Evolutionary conservation across 2,329 filamentous ascomycete genomes (phyloP).

Genomic region (Paecilomyces fulvus): DNA sequence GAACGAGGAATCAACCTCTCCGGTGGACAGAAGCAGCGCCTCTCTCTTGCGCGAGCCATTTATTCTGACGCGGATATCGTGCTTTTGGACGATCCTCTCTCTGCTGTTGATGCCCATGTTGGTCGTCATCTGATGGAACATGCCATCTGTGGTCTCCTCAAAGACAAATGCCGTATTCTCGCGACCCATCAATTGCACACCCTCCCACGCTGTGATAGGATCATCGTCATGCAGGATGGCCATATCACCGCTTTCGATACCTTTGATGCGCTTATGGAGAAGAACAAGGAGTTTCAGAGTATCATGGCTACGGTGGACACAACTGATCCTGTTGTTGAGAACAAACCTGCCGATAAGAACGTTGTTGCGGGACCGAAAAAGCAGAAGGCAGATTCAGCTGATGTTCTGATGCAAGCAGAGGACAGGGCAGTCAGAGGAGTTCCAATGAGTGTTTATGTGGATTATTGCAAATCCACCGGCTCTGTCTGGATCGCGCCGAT

Average conservation of each 20-base stretch:
- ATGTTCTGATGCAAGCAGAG: slow-evolving; percentile 26
- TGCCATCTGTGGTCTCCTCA: slow-evolving; percentile 73
- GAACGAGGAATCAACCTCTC: slow-evolving; percentile 40
- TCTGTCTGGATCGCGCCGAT: slow-evolving; percentile 47
- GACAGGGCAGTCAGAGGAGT: slow-evolving; percentile 59
- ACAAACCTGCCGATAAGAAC: slow-evolving; percentile 32
- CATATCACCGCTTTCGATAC: slow-evolving; percentile 76
- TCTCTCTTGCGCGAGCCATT: slow-evolving; percentile 68
- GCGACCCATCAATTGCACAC: slow-evolving; percentile 90
- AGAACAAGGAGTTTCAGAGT: slow-evolving; percentile 63
- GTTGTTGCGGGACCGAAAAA: slow-evolving; percentile 31
- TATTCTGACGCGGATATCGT: slow-evolving; percentile 53
- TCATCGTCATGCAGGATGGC: slow-evolving; percentile 81
- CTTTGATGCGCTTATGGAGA: slow-evolving; percentile 69
- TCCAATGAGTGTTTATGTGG: slow-evolving; percentile 63
- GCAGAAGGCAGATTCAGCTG: slow-evolving; percentile 38
- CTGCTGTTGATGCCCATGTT: slow-evolving; percentile 41
- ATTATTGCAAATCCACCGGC: slow-evolving; percentile 63
- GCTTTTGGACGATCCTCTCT: slow-evolving; percentile 52
- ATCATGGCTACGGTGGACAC: slow-evolving; percentile 61
- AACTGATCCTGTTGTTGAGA: slow-evolving; percentile 40
- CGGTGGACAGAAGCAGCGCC: slow-evolving; percentile 33
- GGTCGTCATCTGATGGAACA: slow-evolving; percentile 71
- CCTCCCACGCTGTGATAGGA: slow-evolving; percentile 73
- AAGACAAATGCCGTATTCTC: slow-evolving; percentile 75